phyloP scores from a whole-genome alignment of 495 filamentous ascomycete species.

The Trichoderma orchidacearum region DNA sequence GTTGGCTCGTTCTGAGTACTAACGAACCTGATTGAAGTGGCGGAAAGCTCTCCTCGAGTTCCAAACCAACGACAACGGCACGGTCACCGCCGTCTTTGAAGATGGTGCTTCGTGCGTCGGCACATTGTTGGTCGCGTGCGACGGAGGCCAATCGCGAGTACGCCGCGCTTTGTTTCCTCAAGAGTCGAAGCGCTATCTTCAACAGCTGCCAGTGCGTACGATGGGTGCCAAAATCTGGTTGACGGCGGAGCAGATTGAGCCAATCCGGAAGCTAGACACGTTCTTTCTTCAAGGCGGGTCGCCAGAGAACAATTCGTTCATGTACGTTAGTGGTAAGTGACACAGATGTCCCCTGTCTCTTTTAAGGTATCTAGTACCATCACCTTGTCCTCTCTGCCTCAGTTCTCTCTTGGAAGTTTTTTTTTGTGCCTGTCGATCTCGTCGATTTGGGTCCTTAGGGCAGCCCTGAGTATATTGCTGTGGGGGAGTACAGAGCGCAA shows the following conservation, averaged over 20 bases:
- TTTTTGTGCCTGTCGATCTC: no score
- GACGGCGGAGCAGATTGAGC: conserved; percentile 15
- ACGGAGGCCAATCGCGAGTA: conserved; percentile 15
- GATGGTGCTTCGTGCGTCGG: conserved; percentile 14
- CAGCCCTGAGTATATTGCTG: no score
- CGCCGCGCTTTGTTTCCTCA: conserved; percentile 13
- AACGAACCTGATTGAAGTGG: conserved; percentile 9
- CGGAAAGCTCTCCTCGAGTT: conserved; percentile 9
- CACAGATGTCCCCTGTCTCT: not conserved
- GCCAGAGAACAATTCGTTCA: conserved; percentile 38
- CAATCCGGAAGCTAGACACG: conserved; percentile 32
- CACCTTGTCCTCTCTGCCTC: no score
- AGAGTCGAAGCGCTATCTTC: not conserved
- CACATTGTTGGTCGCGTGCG: conserved; percentile 16
- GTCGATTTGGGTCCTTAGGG: no score
- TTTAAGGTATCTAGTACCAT: not conserved
- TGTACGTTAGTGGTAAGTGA: conserved; percentile 18
- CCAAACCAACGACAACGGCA: conserved; percentile 6
- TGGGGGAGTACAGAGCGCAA: no score
- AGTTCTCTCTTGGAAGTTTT: no score
- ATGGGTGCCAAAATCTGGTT: conserved; percentile 16
- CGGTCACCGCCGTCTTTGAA: conserved; percentile 12
- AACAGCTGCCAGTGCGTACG: conserved; percentile 14
- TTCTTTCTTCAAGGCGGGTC: conserved; percentile 48
- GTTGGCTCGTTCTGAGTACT: not conserved